Evolutionary conservation across 2,329 filamentous ascomycete species (phyloP), one percentile per base, ranked within the genome.

Genomic region (Cytospora piceae): DNA sequence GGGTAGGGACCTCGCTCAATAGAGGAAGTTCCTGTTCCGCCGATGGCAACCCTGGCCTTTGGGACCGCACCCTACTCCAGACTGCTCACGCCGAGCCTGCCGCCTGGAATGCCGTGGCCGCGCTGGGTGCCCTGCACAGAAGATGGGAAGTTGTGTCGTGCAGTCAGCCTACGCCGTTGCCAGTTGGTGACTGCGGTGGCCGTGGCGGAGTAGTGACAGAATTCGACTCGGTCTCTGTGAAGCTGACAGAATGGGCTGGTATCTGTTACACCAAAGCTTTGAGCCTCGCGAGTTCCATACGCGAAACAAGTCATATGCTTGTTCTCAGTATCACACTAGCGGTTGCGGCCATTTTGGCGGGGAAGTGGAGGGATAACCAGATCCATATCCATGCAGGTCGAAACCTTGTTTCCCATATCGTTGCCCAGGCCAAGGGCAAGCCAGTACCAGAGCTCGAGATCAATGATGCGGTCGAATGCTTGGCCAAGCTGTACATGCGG

Each of bases 71-170:
- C 11, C 42, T 77, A 4, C 68, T 78, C 0, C 76, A 77, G 70
- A 67, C 76, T 2, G 75, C 77, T 0, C 75, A 77, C 61, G 66
- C 61, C 55, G 75, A 78, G 61, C 74, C 75, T 11, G 75, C 77
- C 5, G 72, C 76, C 0, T 78, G 76, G 77, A 73, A 75, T 39
- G 75, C 75, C 3, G 73, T 73, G 0, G 72, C 76, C 7, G 76
- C 76, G 0, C 54, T 78, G 3, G 77, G 77, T 0, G 76, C 76
- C 4, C 68, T 79, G 54, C 76, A 78, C 49, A 73, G 73, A 22
- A 68, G 70, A 1, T 71, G 63, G 70, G 68, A 72, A 53, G 31
- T 60, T 20, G 53, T 59, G 7, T 59, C 56, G 32, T 53, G 54
- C 20, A 32, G 3, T 14, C 11, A 6, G 24, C 37, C 31, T 14